A percentile compares a stretch with the other conserved stretches of the same genome.
Conservation (phyloP, 2,329 filamentous ascomycete genomes). For the Microcyclospora pomicola region DNA sequence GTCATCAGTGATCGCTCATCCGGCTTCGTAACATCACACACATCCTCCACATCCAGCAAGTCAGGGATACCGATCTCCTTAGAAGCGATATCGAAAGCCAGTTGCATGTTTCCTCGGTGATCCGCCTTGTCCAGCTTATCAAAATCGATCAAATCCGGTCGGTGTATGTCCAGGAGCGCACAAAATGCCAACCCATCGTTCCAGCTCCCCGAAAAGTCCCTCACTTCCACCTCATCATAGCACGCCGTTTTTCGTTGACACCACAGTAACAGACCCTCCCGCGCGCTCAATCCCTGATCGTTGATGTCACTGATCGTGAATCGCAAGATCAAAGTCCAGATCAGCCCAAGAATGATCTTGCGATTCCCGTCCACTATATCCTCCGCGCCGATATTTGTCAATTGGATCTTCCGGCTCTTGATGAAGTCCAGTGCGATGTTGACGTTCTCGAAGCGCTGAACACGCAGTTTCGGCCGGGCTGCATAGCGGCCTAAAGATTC, state of each 20-base stretch:
- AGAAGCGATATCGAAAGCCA: constrained; percentile 90
- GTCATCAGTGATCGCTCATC: constrained; percentile 98
- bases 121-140: constrained; percentile 88
- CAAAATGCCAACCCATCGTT: constrained; percentile 96
- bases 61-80: constrained; percentile 96
- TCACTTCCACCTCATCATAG: constrained; percentile 91
- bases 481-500: constrained; percentile 96
- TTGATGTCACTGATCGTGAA: constrained; percentile 99
- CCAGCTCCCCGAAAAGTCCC: constrained; percentile 92
- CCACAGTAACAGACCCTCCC: constrained; percentile 89
- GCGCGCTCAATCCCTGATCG: constrained; percentile 92
- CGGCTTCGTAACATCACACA: constrained; percentile 89
- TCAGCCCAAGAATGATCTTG: constrained; percentile 92
- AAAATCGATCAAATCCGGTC: constrained; percentile 93
- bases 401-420: constrained; percentile 76
- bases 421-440: constrained; percentile 92
- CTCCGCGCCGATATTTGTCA: constrained; percentile 97
- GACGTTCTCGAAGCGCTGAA: constrained; percentile 96
- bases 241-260: constrained; percentile 97
- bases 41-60: constrained; percentile 91
- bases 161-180: constrained; percentile 88
- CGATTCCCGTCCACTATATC: constrained; percentile 96
- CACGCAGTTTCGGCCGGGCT: constrained; percentile 85
- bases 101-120: constrained; percentile 91
- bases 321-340: constrained; percentile 94